A percentile compares a stretch with the other conserved stretches of the same genome.
Evolutionary conservation across 306 rosid species (phyloP).

Genomic region (Fragaria iinumae): DNA sequence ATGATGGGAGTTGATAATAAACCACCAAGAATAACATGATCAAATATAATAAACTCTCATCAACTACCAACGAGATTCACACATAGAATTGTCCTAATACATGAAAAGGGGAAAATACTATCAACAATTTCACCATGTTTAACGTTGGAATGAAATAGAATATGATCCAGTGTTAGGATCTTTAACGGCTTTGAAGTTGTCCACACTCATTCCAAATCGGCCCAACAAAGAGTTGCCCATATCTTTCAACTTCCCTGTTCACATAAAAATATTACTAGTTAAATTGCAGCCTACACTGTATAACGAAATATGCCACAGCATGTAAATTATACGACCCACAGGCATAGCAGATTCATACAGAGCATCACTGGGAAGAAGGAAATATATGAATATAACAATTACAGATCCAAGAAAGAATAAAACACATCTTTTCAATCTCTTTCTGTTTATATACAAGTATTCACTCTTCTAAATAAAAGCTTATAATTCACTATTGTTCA

Average conservation of each 20-base stretch:
- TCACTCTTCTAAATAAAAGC: not conserved
- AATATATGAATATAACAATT: not conserved
- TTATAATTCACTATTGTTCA: not conserved
- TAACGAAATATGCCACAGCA: not conserved
- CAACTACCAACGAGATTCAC: not conserved
- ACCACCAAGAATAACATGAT: not conserved
- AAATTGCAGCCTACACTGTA: not conserved
- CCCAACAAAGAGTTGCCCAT: conserved; percentile 91
- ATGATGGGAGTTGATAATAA: not conserved
- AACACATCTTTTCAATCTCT: not conserved
- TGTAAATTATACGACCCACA: not conserved
- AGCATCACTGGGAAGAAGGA: not conserved
- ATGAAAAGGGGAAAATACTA: conserved; percentile 1
- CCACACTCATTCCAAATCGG: conserved; percentile 88
- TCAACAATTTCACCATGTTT: conserved; percentile 5
- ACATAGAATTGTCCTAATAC: not conserved
- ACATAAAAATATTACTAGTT: not conserved
- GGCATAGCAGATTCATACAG: not conserved
- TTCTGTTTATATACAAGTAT: not conserved
- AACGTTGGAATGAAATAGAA: conserved; percentile 72
- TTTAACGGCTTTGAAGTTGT: conserved; percentile 84
- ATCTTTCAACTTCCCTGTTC: conserved; percentile 78
- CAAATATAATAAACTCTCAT: not conserved
- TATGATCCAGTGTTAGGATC: conserved; percentile 94
- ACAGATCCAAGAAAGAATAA: not conserved